phyloP scores from a whole-genome alignment of 2,329 filamentous ascomycete species.

The Colletotrichum zoysiae region DNA sequence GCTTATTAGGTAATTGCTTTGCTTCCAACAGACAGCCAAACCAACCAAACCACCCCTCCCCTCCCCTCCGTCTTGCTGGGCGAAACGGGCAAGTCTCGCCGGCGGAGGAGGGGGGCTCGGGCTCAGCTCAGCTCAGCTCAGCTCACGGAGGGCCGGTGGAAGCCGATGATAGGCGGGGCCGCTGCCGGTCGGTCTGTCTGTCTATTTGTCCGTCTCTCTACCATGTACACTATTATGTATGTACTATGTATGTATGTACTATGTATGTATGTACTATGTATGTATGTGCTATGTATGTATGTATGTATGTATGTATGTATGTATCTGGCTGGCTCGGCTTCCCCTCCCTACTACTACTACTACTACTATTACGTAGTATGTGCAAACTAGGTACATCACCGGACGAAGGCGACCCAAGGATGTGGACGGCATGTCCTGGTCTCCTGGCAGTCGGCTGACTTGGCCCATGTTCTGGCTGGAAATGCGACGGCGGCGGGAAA shows the following conservation, averaged over 20 bases:
- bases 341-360: no score
- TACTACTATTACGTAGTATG: no score
- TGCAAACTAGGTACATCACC: no score
- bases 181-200: slow-evolving; percentile 15
- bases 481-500: background rate
- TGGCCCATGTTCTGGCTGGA: slow-evolving; percentile 28
- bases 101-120: slow-evolving; percentile 1
- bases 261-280: no score
- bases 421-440: slow-evolving; percentile 20
- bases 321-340: no score
- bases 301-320: no score
- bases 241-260: no score
- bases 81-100: slow-evolving; percentile 34
- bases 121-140: no score
- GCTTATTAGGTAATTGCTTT: slow-evolving; percentile 39
- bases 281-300: no score
- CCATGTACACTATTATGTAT: no score
- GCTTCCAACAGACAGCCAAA: background rate
- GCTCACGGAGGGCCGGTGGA: slow-evolving; percentile 32
- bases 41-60: no score
- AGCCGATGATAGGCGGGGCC: slow-evolving; percentile 41
- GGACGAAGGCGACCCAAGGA: background rate
- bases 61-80: background rate
- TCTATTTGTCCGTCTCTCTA: background rate
- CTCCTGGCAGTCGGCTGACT: slow-evolving; percentile 34